Evolutionary conservation across 129 eudicot species (phyloP), one percentile per base, ranked within the genome.

Genomic region (Artemisia annua): DNA sequence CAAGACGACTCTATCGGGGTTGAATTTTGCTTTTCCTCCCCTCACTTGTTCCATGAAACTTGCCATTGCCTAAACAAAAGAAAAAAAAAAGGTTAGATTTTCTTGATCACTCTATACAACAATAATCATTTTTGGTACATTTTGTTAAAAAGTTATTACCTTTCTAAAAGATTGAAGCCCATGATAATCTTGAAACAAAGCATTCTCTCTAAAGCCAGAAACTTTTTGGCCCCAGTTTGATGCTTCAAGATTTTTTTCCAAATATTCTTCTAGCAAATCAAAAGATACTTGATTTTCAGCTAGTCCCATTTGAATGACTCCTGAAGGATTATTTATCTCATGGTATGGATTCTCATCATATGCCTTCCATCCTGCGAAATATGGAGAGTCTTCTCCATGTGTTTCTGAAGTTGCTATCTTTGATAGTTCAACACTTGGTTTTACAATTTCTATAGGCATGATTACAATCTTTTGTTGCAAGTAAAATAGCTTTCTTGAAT

Each of bases 281-380:
- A 90, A 93, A 63, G 98, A 90, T 71, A 93, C 97, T 88, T 94
- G 97, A 86, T 94, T 94, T 75, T 94, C 98, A 3, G 98, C 98
- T 76, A 94, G 76, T 19, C 98, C 98, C 97, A 94, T 94, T 65
- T 94, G 98, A 57, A 94, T 94, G 50, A 94, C 98, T 7, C 98
- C 98, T 3, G 84, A 61, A 17, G 98, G 92, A 44, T 94, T 94
- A 12, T 43, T 18, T 9, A 39, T n/a, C 71, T 87, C 96, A 66
- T 94, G 80, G 63, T 90, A 89, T 69, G 98, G 98, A 75, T 94
- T 71, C 70, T 94, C 97, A 78, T 94, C 97, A 64, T 94, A 94
- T 13, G 98, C 98, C 80, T 90, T 94, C 98, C 98, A 94, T 59
- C 98, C 98, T 8, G 98, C 97, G 79, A 94, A 94, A 63, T 94